Evolutionary conservation across 345 rosid species (phyloP).

Genomic region (Conringia planisiliqua): DNA sequence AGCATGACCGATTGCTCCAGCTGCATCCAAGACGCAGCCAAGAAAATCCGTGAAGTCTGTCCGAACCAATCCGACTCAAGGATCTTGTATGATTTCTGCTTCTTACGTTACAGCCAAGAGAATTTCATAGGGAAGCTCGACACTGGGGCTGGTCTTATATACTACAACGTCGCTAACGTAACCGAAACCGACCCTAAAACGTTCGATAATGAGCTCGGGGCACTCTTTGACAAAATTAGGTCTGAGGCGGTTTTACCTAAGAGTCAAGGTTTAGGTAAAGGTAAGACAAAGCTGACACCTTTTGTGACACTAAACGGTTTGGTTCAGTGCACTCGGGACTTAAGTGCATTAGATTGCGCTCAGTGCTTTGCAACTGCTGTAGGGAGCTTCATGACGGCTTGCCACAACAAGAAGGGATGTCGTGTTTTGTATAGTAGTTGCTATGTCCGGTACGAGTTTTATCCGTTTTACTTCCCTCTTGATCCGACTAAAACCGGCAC

Average conservation of each 20-base stretch:
- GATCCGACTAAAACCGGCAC: slow-evolving; percentile 29
- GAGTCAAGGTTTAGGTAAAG: slow-evolving; percentile 63
- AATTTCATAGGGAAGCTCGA: slow-evolving; percentile 54
- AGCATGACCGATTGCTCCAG: slow-evolving; percentile 45
- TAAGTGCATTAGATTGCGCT: slow-evolving; percentile 51
- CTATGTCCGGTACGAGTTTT: slow-evolving; percentile 68
- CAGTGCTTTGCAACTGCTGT: slow-evolving; percentile 72
- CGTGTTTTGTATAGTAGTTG: slow-evolving; percentile 68
- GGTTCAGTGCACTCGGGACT: slow-evolving; percentile 71
- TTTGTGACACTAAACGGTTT: slow-evolving; percentile 59
- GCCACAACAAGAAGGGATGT: slow-evolving; percentile 57
- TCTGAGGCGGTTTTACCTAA: slow-evolving; percentile 48
- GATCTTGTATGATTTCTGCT: slow-evolving; percentile 70
- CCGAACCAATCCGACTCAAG: slow-evolving; percentile 56
- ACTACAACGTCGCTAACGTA: slow-evolving; percentile 51
- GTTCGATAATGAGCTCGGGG: slow-evolving; percentile 51
- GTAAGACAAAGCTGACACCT: slow-evolving; percentile 44
- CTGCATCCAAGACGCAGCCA: slow-evolving; percentile 63
- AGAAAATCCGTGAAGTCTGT: slow-evolving; percentile 51
- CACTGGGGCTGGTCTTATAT: slow-evolving; percentile 46
- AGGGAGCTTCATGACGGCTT: slow-evolving; percentile 46
- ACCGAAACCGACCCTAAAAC: slow-evolving; percentile 42
- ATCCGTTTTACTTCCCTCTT: slow-evolving; percentile 77
- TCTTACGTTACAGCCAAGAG: slow-evolving; percentile 46
- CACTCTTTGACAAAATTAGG: slow-evolving; percentile 42